Conservation (phyloP, 2,329 filamentous ascomycete genomes). For the Fusarium austroafricanum region DNA sequence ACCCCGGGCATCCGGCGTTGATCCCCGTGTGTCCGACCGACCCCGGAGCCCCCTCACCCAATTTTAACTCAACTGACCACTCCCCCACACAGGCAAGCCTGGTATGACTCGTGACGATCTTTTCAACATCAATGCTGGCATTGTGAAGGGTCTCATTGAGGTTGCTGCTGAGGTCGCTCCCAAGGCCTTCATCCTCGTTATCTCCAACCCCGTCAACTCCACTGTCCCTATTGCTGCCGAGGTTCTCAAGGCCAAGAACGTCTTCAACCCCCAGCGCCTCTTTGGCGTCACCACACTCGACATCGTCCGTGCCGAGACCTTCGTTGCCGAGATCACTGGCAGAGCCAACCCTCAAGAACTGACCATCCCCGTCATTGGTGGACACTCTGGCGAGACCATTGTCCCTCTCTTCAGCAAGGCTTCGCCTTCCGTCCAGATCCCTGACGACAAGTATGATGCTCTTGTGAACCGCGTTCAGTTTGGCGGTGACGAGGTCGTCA, state of each 20-base stretch:
- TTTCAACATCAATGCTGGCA: constrained; percentile 99
- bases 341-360: constrained; percentile 85
- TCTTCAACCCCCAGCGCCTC: constrained; percentile 94
- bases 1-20: constrained; percentile 32
- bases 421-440: constrained; percentile 81
- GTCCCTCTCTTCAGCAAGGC: constrained; percentile 97
- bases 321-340: constrained; percentile 87
- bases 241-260: constrained; percentile 90
- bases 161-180: constrained; percentile 87
- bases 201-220: constrained; percentile 99
- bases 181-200: constrained; percentile 95
- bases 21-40: constrained; percentile 35
- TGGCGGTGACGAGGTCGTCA: constrained; percentile 95
- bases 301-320: constrained; percentile 97
- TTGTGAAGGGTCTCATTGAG: constrained; percentile 94
- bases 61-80: constrained; percentile 37
- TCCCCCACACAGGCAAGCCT: constrained; percentile 79
- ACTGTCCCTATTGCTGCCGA: constrained; percentile 98
- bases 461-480: constrained; percentile 97
- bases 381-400: constrained; percentile 98
- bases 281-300: constrained; percentile 99
- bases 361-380: constrained; percentile 91
- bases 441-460: constrained; percentile 88
- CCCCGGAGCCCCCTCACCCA: constrained; percentile 28
- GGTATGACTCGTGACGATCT: constrained; percentile 99